Evolutionary conservation across 148 eudicot species (phyloP).

Genomic region (Fagopyrum tataricum): DNA sequence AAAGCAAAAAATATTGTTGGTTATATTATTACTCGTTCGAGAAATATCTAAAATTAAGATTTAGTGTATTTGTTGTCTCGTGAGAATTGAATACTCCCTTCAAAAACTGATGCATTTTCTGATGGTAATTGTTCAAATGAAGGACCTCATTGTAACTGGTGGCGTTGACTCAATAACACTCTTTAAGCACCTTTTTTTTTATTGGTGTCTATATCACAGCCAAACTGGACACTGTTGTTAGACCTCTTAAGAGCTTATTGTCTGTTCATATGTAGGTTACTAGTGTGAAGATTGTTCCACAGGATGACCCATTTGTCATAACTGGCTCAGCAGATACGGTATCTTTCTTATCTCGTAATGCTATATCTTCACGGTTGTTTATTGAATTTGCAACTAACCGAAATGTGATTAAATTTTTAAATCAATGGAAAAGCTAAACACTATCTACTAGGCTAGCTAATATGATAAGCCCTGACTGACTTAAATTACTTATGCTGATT

Average conservation of each 20-base stretch:
- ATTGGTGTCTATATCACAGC: background rate
- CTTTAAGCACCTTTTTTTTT: slow-evolving; percentile 38
- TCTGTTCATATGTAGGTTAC: slow-evolving; percentile 47
- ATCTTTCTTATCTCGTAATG: slow-evolving; percentile 4
- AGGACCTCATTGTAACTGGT: slow-evolving; percentile 88
- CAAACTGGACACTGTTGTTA: background rate
- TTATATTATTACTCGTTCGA: too few relatives aligned
- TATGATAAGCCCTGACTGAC: too few relatives aligned
- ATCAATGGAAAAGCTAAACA: too few relatives aligned
- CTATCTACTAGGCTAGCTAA: too few relatives aligned
- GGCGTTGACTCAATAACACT: slow-evolving; percentile 87
- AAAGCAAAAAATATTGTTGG: too few relatives aligned
- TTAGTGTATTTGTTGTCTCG: too few relatives aligned
- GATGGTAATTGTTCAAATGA: background rate
- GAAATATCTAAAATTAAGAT: too few relatives aligned
- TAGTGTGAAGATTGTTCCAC: slow-evolving; percentile 64
- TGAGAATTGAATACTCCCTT: background rate
- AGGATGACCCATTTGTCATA: slow-evolving; percentile 59
- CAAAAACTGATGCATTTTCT: too few relatives aligned
- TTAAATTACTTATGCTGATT: too few relatives aligned
- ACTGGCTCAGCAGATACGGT: slow-evolving; percentile 96
- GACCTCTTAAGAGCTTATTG: background rate
- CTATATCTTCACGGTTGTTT: too few relatives aligned
- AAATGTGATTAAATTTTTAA: too few relatives aligned
- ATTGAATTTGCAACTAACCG: too few relatives aligned